Conservation (phyloP, 495 filamentous ascomycete genomes). For the Penicillium chermesinum region DNA sequence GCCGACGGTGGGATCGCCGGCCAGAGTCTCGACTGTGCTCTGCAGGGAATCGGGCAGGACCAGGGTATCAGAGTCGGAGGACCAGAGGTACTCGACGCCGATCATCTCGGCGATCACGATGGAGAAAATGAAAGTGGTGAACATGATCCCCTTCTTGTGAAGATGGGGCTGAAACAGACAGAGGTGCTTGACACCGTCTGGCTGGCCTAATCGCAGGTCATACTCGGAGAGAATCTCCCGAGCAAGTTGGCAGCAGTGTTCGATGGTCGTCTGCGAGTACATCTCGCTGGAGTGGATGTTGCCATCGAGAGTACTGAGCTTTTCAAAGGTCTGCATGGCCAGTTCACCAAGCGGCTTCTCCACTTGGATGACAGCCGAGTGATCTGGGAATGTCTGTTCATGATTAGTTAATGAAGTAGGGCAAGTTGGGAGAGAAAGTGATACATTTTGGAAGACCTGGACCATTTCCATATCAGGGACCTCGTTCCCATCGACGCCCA, state of each 20-base stretch:
- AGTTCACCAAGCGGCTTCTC: conserved; percentile 27
- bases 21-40: conserved; percentile 26
- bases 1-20: conserved; percentile 23
- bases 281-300: conserved; percentile 13
- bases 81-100: conserved; percentile 30
- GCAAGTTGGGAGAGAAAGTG: not conserved
- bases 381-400: conserved; percentile 19
- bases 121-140: conserved; percentile 30
- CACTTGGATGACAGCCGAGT: conserved; percentile 24
- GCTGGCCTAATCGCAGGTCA: conserved; percentile 12
- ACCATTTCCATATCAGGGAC: conserved; percentile 31
- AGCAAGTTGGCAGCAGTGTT: conserved; percentile 25
- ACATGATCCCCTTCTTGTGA: conserved; percentile 34
- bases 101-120: conserved; percentile 27
- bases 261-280: conserved; percentile 18
- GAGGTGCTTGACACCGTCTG: conserved; percentile 15
- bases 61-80: conserved; percentile 32
- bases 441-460: conserved; percentile 20
- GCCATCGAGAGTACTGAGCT: conserved; percentile 15
- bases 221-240: conserved; percentile 18
- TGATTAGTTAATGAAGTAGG: not conserved
- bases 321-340: conserved; percentile 26
- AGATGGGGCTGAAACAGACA: conserved; percentile 30
- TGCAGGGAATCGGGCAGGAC: conserved; percentile 22
- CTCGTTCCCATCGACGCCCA: conserved; percentile 28